phyloP scores from a whole-genome alignment of 495 filamentous ascomycete species.

The Penicillium longicatenatum region DNA sequence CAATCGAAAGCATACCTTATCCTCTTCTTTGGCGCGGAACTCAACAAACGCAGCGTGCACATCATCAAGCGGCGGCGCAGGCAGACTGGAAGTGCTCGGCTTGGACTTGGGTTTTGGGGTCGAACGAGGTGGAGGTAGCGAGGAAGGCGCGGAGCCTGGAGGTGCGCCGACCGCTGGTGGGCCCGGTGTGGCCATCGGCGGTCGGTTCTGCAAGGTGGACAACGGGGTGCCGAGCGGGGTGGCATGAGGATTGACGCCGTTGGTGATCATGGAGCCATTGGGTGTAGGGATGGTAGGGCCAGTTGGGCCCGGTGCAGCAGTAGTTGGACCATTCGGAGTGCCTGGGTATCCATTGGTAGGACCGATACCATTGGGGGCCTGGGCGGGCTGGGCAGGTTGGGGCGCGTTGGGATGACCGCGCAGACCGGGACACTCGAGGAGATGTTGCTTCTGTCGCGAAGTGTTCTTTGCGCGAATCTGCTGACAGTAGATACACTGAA shows the following conservation, averaged over 20 bases:
- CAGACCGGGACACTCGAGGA: slow-evolving; percentile 56
- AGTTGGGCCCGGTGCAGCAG: slow-evolving; percentile 35
- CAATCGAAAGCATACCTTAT: slow-evolving; percentile 46
- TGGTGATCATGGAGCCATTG: slow-evolving; percentile 46
- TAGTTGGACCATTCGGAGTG: slow-evolving; percentile 45
- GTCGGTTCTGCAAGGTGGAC: slow-evolving; percentile 40
- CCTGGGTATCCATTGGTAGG: slow-evolving; percentile 48
- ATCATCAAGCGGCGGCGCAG: slow-evolving; percentile 52
- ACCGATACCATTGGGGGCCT: slow-evolving; percentile 46
- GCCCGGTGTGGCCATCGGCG: slow-evolving; percentile 42
- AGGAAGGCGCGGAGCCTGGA: slow-evolving; percentile 33
- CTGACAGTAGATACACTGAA: slow-evolving; percentile 62
- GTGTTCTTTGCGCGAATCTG: slow-evolving; percentile 61
- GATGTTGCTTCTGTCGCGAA: slow-evolving; percentile 58
- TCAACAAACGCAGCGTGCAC: slow-evolving; percentile 59
- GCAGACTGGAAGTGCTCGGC: slow-evolving; percentile 37
- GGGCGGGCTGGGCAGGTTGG: slow-evolving; percentile 43
- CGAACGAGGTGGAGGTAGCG: slow-evolving; percentile 34
- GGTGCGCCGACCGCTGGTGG: slow-evolving; percentile 27
- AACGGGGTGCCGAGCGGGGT: slow-evolving; percentile 48
- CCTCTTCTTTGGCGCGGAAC: slow-evolving; percentile 59
- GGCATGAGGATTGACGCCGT: slow-evolving; percentile 48
- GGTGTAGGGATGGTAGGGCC: slow-evolving; percentile 41
- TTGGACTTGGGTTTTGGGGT: slow-evolving; percentile 50
- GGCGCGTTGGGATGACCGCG: slow-evolving; percentile 49